Percentiles rank a stretch among this genome's conserved stretches.
These are phyloP conservation scores for Zizania palustris DNA, from an alignment of 202 grass and related monocot species.

Conservation along the genomic window DNA sequence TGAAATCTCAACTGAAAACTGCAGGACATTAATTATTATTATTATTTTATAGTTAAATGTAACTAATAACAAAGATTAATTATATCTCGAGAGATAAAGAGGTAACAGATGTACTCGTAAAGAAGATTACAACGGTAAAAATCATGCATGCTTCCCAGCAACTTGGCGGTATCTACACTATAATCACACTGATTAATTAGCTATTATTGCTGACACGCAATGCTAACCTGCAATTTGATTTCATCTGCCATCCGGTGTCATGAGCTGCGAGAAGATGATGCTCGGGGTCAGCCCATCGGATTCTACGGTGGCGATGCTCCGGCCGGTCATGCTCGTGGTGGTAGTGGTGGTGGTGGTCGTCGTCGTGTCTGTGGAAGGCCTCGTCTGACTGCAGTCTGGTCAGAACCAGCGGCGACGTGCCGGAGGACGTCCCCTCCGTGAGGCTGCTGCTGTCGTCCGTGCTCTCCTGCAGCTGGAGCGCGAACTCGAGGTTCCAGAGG, in stretches of 20 bases:
- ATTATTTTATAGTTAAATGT: not conserved
- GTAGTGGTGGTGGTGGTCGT: conserved; percentile 55
- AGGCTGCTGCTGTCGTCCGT: conserved; percentile 52
- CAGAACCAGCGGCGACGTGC: conserved; percentile 25
- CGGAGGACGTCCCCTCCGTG: conserved; percentile 28
- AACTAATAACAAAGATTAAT: not conserved
- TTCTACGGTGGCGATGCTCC: conserved; percentile 52
- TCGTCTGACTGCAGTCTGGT: conserved; percentile 34
- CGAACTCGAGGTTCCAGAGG: conserved; percentile 77
- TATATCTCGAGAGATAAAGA: too few relatives aligned
- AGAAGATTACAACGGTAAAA: conserved; percentile 26
- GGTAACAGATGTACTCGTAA: not conserved
- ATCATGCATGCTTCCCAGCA: not conserved
- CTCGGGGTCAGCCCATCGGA: conserved; percentile 59
- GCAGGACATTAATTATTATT: too few relatives aligned
- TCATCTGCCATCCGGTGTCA: conserved; percentile 73
- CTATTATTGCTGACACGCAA: not conserved
- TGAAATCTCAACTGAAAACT: too few relatives aligned
- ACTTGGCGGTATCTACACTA: not conserved
- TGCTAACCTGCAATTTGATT: not conserved
- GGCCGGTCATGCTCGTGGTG: conserved; percentile 43
- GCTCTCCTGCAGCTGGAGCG: conserved; percentile 65
- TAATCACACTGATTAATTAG: not conserved
- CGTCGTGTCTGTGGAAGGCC: conserved; percentile 39
- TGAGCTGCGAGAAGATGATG: conserved; percentile 72